phyloP scores from a whole-genome alignment of 371 early-diverging fungal species.

The Mucor racemosus region DNA sequence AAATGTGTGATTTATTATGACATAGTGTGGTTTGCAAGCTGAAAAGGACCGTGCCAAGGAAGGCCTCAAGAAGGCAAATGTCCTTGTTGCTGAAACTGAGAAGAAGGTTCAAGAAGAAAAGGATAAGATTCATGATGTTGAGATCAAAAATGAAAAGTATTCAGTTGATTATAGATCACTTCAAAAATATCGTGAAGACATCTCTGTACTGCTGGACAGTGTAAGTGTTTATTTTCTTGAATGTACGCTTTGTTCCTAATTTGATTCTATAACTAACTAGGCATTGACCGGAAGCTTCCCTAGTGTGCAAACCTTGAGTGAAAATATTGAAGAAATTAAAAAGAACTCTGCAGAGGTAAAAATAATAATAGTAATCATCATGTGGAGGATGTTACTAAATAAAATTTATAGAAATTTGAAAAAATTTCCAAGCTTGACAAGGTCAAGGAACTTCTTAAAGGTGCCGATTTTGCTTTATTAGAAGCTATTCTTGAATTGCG shows the following conservation, averaged over 20 bases:
- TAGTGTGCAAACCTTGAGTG: slow-evolving; percentile 8
- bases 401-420: slow-evolving; percentile 12
- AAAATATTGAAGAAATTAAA: slow-evolving; percentile 11
- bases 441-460: slow-evolving; percentile 39
- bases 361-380: neutral
- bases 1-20: neutral
- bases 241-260: neutral
- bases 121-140: slow-evolving; percentile 29
- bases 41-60: slow-evolving; percentile 32
- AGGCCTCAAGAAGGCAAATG: slow-evolving; percentile 38
- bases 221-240: slow-evolving; percentile 20
- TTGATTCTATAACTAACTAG: neutral
- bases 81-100: slow-evolving; percentile 32
- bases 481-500: slow-evolving; percentile 53
- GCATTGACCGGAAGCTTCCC: slow-evolving; percentile 14
- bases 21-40: slow-evolving; percentile 38
- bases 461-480: slow-evolving; percentile 38
- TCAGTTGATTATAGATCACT: slow-evolving; percentile 45
- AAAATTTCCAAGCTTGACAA: slow-evolving; percentile 29
- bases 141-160: slow-evolving; percentile 43
- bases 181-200: slow-evolving; percentile 50
- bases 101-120: slow-evolving; percentile 31
- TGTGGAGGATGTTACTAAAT: neutral
- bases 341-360: slow-evolving; percentile 18
- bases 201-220: slow-evolving; percentile 40